Conservation (phyloP, 1,284 basidiomycete species). For the Rhizoctonia solani region DNA sequence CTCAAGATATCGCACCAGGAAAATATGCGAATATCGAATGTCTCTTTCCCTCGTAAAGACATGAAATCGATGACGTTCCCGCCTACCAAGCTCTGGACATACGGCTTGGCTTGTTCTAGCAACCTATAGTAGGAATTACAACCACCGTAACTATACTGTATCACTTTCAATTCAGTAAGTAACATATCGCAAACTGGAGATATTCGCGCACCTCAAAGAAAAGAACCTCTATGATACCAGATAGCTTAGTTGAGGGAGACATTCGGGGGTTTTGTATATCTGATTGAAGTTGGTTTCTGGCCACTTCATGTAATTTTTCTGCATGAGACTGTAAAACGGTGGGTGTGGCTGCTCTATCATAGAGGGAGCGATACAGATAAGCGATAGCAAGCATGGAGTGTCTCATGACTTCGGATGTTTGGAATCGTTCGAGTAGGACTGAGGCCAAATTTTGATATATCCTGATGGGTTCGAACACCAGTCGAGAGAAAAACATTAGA, state of each 20-base stretch:
- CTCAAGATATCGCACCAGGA: conserved; percentile 33
- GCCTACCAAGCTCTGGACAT: conserved; percentile 16
- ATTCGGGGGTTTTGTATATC: conserved; percentile 18
- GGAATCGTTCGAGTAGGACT: conserved; percentile 30
- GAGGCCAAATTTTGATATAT: conserved; percentile 32
- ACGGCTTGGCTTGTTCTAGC: conserved; percentile 20
- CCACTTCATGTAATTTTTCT: conserved; percentile 8
- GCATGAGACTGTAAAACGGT: conserved; percentile 13
- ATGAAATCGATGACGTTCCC: conserved; percentile 28
- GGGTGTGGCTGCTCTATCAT: conserved; percentile 20
- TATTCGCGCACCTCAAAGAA: conserved; percentile 23
- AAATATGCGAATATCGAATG: conserved; percentile 31
- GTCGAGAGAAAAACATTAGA: conserved; percentile 31
- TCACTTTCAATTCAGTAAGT: neutral
- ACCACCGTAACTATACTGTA: conserved; percentile 32
- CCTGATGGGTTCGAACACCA: conserved; percentile 31
- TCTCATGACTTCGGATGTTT: conserved; percentile 26
- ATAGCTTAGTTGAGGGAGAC: conserved; percentile 14
- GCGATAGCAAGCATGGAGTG: conserved; percentile 28
- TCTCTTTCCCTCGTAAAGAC: conserved; percentile 29
- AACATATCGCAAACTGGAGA: neutral
- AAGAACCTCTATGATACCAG: conserved; percentile 29
- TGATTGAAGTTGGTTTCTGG: conserved; percentile 17
- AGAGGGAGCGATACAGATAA: conserved; percentile 24
- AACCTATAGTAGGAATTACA: conserved; percentile 22